Evolutionary conservation across 495 filamentous ascomycete genomes (phyloP).

Genomic region (Aspergillus heteromorphus): DNA sequence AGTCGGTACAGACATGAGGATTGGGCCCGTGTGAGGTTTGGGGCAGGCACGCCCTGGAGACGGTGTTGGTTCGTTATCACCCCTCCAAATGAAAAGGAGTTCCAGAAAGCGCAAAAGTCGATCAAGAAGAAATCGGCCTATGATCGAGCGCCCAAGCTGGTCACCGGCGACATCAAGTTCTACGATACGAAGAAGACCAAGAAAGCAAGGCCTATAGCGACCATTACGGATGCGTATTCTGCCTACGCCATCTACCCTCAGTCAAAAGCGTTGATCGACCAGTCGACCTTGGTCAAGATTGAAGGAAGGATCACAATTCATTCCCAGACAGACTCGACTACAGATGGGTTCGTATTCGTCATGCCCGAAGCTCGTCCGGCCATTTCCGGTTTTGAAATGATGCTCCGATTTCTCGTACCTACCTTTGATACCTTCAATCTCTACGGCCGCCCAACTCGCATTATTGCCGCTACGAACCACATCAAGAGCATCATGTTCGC

Average conservation of each 20-base stretch:
- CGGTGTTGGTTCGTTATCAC: slow-evolving; percentile 93
- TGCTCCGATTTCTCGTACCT: slow-evolving; percentile 92
- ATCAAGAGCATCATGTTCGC: slow-evolving; percentile 94
- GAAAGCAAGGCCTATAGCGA: slow-evolving; percentile 83
- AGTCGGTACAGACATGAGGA: slow-evolving; percentile 72
- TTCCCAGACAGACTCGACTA: slow-evolving; percentile 60
- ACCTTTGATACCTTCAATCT: slow-evolving; percentile 89
- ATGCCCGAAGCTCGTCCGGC: slow-evolving; percentile 94
- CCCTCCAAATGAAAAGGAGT: slow-evolving; percentile 89
- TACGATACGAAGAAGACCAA: slow-evolving; percentile 94
- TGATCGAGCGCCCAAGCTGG: slow-evolving; percentile 56
- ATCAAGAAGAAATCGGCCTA: slow-evolving; percentile 84
- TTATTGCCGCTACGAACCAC: slow-evolving; percentile 84
- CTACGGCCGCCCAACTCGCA: slow-evolving; percentile 82
- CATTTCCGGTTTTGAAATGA: slow-evolving; percentile 91
- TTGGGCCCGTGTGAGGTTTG: slow-evolving; percentile 94
- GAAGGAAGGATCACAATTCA: slow-evolving; percentile 89
- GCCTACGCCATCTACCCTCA: slow-evolving; percentile 96
- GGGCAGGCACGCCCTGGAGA: slow-evolving; percentile 92
- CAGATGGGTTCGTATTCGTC: slow-evolving; percentile 92
- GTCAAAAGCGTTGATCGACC: slow-evolving; percentile 84
- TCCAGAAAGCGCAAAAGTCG: slow-evolving; percentile 73
- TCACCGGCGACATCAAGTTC: slow-evolving; percentile 89
- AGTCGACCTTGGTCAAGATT: slow-evolving; percentile 89
- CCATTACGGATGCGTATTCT: slow-evolving; percentile 83